Conservation (phyloP, 2,329 filamentous ascomycete species). For the Aplosporella prunicola region DNA sequence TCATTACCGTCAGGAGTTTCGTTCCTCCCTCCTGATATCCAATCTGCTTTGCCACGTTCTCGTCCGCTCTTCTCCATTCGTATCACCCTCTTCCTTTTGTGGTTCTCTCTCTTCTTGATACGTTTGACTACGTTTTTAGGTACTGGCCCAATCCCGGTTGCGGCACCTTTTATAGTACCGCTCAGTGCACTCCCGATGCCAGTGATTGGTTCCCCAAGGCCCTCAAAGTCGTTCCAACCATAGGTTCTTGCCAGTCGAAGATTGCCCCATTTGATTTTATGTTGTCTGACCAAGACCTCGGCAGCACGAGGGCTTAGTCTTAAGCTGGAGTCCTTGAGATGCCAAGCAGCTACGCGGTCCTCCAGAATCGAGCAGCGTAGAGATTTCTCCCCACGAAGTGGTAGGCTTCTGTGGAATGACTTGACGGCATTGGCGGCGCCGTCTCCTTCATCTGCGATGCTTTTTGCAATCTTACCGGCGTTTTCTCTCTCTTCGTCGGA, state of each 20-base stretch:
- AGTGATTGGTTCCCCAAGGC: slow-evolving; percentile 63
- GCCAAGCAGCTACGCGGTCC: slow-evolving; percentile 57
- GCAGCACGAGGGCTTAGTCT: slow-evolving; percentile 56
- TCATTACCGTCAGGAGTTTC: neutral
- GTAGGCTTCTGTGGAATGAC: slow-evolving; percentile 54
- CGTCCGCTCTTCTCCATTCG: slow-evolving; percentile 18
- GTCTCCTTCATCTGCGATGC: slow-evolving; percentile 54
- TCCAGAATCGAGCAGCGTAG: slow-evolving; percentile 59
- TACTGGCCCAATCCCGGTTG: slow-evolving; percentile 54
- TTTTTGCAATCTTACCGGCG: slow-evolving; percentile 49
- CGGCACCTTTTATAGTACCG: slow-evolving; percentile 48
- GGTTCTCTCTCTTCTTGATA: slow-evolving; percentile 44
- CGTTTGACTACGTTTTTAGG: slow-evolving; percentile 53
- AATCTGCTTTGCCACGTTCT: slow-evolving; percentile 12
- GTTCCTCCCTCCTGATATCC: slow-evolving; percentile 6
- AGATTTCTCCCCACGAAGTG: slow-evolving; percentile 31
- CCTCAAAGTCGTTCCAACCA: slow-evolving; percentile 71
- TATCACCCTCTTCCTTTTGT: slow-evolving; percentile 31
- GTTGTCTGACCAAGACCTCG: slow-evolving; percentile 52
- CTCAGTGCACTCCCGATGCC: slow-evolving; percentile 54
- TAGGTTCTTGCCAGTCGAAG: slow-evolving; percentile 55
- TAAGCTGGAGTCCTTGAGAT: slow-evolving; percentile 50
- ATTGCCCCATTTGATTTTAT: slow-evolving; percentile 54
- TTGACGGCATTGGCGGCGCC: slow-evolving; percentile 60
- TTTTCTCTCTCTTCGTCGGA: slow-evolving; percentile 50